Evolutionary conservation across 2,329 filamentous ascomycete genomes (phyloP), one percentile per base, ranked within the genome.

Genomic region (Ceratocystis smalleyi): DNA sequence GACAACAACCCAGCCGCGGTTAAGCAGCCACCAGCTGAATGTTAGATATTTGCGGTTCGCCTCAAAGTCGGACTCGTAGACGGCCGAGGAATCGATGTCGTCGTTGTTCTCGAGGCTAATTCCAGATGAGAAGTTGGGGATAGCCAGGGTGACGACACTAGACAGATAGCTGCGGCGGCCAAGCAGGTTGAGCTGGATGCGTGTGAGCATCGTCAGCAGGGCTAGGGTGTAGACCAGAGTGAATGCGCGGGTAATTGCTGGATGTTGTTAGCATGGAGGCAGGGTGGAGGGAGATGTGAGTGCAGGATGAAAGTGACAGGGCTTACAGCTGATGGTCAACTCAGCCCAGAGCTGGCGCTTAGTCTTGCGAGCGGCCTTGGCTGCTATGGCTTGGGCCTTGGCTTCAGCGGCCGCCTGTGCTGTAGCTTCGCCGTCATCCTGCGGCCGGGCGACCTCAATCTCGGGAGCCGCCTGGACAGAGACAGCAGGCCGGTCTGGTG

Each of bases 311-410:
- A 24, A 40, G 35, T 17, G 5, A 54, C 7, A 35, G 17, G 10
- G 78, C 87, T 72, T 76, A 95, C 91, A 91, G 76, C 87, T 91
- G 69, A 97, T 96, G 72, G 95, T 96, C 74, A 99, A 82, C 72
- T 99, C 92, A 73, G 95, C 91, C 94, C 94, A 99, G 55, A 99
- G 79, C 76, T 97, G 91, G 61, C 89, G 83, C 80, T 97, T 97
- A 67, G 85, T 90, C 76, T 87, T 91, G 69, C 78, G 79, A 66
- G 81, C 80, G 67, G 71, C 63, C 43, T 65, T 64, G 67, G 71
- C 70, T 30, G 65, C 65, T 45, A 43, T 30, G 17, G 65, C 51
- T 24, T 62, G 55, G 19, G 65, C 59, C 12, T 64, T 64, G n/a
- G 62, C 65, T 24, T 64, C 65, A 8, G 60, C 57, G 54, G 43